These are phyloP conservation scores for Nemania serpens DNA, from an alignment of 2,329 filamentous ascomycete species.

Conservation along the genomic window DNA sequence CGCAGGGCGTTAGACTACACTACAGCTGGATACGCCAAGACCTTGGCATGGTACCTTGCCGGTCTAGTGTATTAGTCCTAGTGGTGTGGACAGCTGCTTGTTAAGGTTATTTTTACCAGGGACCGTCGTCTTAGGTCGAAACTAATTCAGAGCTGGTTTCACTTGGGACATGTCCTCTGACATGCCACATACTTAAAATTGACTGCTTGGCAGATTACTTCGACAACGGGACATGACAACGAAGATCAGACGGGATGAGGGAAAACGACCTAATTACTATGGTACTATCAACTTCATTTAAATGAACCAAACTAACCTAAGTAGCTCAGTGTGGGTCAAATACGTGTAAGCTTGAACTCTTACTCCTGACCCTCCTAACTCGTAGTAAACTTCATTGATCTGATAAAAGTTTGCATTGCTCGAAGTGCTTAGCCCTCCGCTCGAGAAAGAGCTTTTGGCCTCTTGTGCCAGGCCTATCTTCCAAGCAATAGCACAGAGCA, in stretches of 20 bases:
- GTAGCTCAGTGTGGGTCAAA: slow-evolving; percentile 12
- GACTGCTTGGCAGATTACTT: not conserved
- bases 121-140: slow-evolving; percentile 10
- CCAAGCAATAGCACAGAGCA: slow-evolving; percentile 9
- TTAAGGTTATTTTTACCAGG: slow-evolving; percentile 16
- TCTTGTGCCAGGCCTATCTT: slow-evolving; percentile 2
- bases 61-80: slow-evolving; percentile 1
- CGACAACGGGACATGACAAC: not conserved
- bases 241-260: not conserved
- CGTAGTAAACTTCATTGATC: slow-evolving; percentile 22
- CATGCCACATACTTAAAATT: slow-evolving; percentile 8
- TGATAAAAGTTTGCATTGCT: slow-evolving; percentile 13
- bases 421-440: not conserved
- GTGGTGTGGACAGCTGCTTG: slow-evolving; percentile 7
- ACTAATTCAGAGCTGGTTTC: slow-evolving; percentile 17
- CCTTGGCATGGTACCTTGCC: slow-evolving; percentile 17
- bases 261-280: slow-evolving; percentile 1
- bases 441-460: not conserved
- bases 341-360: slow-evolving; percentile 20
- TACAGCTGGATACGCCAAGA: slow-evolving; percentile 18
- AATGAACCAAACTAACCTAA: slow-evolving; percentile 13
- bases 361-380: slow-evolving; percentile 14
- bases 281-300: slow-evolving; percentile 14
- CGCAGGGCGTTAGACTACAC: not conserved
- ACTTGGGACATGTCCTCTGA: slow-evolving; percentile 1